Percentiles rank a stretch among this genome's conserved stretches.
phyloP scores from a whole-genome alignment of 768 basidiomycete genomes.

The Fomitopsis pulvina region DNA sequence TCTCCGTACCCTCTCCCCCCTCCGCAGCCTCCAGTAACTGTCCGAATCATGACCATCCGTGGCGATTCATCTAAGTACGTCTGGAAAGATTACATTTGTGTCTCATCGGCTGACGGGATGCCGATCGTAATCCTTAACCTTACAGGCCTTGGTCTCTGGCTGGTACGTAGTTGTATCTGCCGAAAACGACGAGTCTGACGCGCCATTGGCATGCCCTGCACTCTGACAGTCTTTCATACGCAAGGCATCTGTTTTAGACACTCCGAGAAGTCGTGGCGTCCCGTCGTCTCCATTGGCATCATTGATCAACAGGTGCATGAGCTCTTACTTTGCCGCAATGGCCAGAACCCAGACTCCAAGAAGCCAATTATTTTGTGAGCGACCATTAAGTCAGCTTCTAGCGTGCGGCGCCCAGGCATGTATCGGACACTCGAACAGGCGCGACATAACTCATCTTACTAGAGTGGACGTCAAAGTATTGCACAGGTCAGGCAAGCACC shows the following conservation, averaged over 20 bases:
- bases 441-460: conserved; percentile 33
- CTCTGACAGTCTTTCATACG: conserved; percentile 34
- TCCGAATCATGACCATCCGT: no score
- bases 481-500: conserved; percentile 54
- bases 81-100: no score
- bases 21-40: no score
- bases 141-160: conserved; percentile 24
- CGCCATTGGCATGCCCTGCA: neutral
- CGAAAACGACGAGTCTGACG: no score
- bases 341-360: conserved; percentile 64
- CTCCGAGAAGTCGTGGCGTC: conserved; percentile 60
- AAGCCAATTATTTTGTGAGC: conserved; percentile 48
- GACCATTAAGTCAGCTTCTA: neutral
- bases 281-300: conserved; percentile 53
- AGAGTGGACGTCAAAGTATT: conserved; percentile 49
- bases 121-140: no score
- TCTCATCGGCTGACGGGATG: no score
- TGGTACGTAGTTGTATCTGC: conserved; percentile 13
- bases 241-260: conserved; percentile 37
- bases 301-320: conserved; percentile 48
- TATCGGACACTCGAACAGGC: conserved; percentile 20
- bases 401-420: neutral
- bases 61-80: no score
- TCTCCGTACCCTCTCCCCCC: no score
- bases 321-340: conserved; percentile 57